A percentile compares a stretch with the other conserved stretches of the same genome.
Evolutionary conservation across 1,284 basidiomycete species (phyloP).

Genomic region (Rhodotorula sp.): DNA sequence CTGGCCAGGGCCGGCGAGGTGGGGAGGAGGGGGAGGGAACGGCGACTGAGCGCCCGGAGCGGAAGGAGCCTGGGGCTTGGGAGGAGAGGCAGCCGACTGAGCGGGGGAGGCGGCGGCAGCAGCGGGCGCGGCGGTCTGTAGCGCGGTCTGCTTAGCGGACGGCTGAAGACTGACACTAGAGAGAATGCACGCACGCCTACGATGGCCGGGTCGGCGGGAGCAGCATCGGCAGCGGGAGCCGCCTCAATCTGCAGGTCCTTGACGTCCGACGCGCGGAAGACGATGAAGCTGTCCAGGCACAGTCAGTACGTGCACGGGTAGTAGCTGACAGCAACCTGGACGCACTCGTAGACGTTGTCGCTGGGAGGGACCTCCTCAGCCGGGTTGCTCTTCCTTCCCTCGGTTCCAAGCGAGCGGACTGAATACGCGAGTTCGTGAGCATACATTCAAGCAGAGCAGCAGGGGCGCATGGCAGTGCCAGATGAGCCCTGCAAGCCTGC

Average conservation of each 20-base stretch:
- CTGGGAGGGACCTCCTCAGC: slow-evolving; percentile 45
- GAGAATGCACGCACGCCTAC: slow-evolving; percentile 40
- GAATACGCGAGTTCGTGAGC: neutral
- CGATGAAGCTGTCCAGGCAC: slow-evolving; percentile 42
- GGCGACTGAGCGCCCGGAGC: slow-evolving; percentile 26
- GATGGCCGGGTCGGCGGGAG: slow-evolving; percentile 46
- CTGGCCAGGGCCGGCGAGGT: slow-evolving; percentile 6
- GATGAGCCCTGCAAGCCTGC: neutral
- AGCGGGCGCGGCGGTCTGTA: slow-evolving; percentile 10
- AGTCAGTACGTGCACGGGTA: no score
- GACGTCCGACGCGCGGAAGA: slow-evolving; percentile 48
- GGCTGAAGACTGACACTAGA: accelerated
- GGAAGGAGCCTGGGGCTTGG: slow-evolving; percentile 21
- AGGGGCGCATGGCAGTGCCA: neutral
- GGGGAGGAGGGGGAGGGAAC: slow-evolving; percentile 21
- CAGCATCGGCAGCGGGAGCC: slow-evolving; percentile 30
- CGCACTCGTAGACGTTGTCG: slow-evolving; percentile 47
- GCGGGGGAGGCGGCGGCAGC: slow-evolving; percentile 1
- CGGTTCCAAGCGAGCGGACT: slow-evolving; percentile 48
- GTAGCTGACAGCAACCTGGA: neutral
- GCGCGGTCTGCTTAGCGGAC: no score
- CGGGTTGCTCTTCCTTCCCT: slow-evolving; percentile 46
- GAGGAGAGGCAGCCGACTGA: slow-evolving; percentile 15
- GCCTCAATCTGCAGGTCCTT: slow-evolving; percentile 48
- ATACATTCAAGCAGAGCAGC: neutral